Evolutionary conservation across 148 eudicot species (phyloP).

Genomic region (Mesembryanthemum crystallinum): DNA sequence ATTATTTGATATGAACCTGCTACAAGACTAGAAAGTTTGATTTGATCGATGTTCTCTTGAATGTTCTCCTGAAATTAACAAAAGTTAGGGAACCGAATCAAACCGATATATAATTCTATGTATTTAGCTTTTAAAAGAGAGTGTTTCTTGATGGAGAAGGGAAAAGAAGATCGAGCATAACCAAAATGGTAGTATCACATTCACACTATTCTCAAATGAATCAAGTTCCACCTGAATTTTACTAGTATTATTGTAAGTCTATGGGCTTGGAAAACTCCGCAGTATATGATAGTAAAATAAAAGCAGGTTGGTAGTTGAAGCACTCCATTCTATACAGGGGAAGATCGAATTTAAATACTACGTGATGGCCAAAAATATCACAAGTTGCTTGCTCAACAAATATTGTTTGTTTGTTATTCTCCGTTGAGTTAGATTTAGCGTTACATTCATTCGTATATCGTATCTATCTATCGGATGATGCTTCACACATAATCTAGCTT

Average conservation of each 20-base stretch:
- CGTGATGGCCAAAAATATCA: background rate
- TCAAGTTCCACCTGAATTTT: background rate
- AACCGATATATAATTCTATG: too few relatives aligned
- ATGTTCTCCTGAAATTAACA: too few relatives aligned
- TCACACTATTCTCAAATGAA: background rate
- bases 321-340: conserved; percentile 4
- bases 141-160: background rate
- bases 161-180: background rate
- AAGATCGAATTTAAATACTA: background rate
- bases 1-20: too few relatives aligned
- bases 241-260: too few relatives aligned
- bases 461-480: background rate
- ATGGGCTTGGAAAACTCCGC: background rate
- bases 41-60: too few relatives aligned
- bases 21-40: too few relatives aligned
- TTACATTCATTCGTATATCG: conserved; percentile 5
- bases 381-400: background rate
- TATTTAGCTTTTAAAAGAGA: too few relatives aligned
- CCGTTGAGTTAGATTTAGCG: background rate
- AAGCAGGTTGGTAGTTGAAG: conserved; percentile 6
- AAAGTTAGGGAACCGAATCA: too few relatives aligned
- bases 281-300: background rate
- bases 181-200: background rate
- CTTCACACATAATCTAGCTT: background rate
- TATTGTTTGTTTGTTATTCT: background rate